phyloP scores from a whole-genome alignment of 169 alveolate species.

The Eimeria sp. region DNA sequence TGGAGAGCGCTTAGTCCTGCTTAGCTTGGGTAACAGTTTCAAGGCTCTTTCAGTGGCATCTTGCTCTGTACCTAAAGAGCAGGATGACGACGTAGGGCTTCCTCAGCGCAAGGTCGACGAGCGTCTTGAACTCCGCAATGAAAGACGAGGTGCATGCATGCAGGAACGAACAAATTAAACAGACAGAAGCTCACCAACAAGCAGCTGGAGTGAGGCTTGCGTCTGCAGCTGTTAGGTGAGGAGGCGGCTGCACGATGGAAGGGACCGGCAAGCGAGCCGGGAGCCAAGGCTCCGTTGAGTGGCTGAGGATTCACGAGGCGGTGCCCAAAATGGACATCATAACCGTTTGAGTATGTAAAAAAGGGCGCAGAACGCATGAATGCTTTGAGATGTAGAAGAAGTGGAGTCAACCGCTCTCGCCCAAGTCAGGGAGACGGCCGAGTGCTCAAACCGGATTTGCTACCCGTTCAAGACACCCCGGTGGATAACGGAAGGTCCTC shows the following conservation, averaged over 20 bases:
- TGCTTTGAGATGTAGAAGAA: background rate
- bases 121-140: no score
- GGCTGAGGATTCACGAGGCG: background rate
- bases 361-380: background rate
- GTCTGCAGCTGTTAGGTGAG: background rate
- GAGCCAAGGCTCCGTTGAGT: background rate
- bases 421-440: constrained; percentile 50
- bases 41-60: no score
- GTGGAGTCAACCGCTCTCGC: background rate
- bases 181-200: background rate
- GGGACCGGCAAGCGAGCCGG: background rate
- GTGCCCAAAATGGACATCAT: background rate
- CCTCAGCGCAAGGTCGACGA: background rate
- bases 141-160: background rate
- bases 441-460: background rate
- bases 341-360: background rate
- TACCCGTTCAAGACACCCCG: background rate
- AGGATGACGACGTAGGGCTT: background rate
- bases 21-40: no score
- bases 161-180: background rate
- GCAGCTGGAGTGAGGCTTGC: background rate
- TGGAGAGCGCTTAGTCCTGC: no score
- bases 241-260: background rate
- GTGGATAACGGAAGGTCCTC: background rate
- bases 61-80: background rate